Base-by-base conservation (phyloP, 2,329 filamentous ascomycete genomes). In the Calcarisporium arbuscula region DNA sequence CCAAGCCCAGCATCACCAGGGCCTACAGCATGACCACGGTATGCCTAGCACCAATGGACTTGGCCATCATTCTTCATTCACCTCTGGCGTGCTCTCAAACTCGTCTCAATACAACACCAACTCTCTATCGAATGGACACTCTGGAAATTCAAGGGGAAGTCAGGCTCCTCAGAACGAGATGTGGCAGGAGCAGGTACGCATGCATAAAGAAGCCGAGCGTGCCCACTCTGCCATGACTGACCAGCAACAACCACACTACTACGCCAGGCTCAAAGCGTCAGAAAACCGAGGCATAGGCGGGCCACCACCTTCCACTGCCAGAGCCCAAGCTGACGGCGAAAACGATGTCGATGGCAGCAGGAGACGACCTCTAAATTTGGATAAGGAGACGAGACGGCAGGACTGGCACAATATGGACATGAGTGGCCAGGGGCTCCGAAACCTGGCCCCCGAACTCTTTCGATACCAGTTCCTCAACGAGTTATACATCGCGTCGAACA, bases 391-490 rank as follows among this genome's bases (percentile, higher is more conserved):
- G 43, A 78, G 80, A 50, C 69, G 82, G 44, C 84, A 95, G 58
- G 83, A 89, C 51, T 96, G 92, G 92, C 78, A 86, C 57, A 88
- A 89, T 45, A 70, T 98, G 49, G 92, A 98, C 60, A 82, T 96
- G 57, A 92, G 89, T 49, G 92, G 92, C n/a, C 92, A 96, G 64
- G 90, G 90, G 15, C 68, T 98, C 31, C 82, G 88, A 47, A 85
- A 87, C 39, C 70, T 98, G 20, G 80, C 88, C 1, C 66, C 76
- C 8, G 77, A 83, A 28, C 69, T 98, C 20, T 96, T 96, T 65
- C 72, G 75, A 47, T 98, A 96, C 61, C 74, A 74, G 28, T 96
- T 98, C 58, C 68, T 98, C 37, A 85, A 85, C 46, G 90, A 94
- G 60, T 75, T 98, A 19, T 95, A 94, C 58, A 78, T 98, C 43